These are phyloP conservation scores for Nepenthes alata DNA, from an alignment of 179 eudicot genomes.

Conservation along the genomic window DNA sequence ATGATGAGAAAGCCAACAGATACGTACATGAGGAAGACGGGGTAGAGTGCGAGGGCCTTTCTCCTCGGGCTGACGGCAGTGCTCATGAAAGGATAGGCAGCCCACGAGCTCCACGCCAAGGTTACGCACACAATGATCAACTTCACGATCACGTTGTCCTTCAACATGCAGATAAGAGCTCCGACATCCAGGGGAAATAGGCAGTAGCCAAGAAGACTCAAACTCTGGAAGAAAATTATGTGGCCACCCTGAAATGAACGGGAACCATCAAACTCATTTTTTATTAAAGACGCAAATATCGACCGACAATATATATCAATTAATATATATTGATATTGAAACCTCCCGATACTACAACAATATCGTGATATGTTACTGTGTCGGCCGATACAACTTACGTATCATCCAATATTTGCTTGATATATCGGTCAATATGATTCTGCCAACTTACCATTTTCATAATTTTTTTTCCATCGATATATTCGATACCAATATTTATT, in stretches of 20 bases:
- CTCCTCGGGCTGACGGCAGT: constrained; percentile 87
- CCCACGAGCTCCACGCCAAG: constrained; percentile 97
- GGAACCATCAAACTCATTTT: neutral
- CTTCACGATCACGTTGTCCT: constrained; percentile 66
- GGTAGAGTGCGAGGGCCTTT: constrained; percentile 95
- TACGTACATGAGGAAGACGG: constrained; percentile 90
- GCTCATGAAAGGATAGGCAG: constrained; percentile 98
- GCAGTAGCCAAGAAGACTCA: constrained; percentile 91
- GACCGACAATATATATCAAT: no score
- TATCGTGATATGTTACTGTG: no score
- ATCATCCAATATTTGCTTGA: no score
- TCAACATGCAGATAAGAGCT: constrained; percentile 81
- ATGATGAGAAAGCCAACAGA: constrained; percentile 96
- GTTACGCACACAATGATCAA: constrained; percentile 67
- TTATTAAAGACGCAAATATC: no score
- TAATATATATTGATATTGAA: no score
- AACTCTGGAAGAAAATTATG: constrained; percentile 94
- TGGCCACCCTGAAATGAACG: constrained; percentile 70
- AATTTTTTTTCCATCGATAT: no score
- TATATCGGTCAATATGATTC: no score
- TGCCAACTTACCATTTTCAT: no score
- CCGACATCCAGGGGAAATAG: constrained; percentile 83
- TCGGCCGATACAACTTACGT: no score
- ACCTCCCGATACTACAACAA: no score
- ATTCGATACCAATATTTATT: no score